Base-by-base conservation (phyloP, 306 rosid genomes). In the Sphenostylis stenocarpa region DNA sequence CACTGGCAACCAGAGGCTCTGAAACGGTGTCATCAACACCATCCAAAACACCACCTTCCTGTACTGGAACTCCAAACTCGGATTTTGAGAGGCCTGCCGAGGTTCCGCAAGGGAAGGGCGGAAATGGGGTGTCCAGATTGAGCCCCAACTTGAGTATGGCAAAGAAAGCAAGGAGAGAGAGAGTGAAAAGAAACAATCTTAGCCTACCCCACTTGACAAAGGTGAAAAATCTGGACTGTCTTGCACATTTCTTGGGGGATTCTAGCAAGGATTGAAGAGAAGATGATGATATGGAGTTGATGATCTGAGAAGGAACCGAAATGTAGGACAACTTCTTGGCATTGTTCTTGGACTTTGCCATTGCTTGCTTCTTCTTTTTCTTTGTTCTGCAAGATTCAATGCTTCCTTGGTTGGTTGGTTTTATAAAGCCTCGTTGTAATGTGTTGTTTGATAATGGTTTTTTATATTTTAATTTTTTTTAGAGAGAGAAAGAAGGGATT, bases 231-330 rank as follows among this genome's bases (percentile, higher is more conserved):
- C 72, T 83, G 68, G 36, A 38, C 44, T 24, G 80, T 81, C 82
- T 86, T 3, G 92, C 76, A 41, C 95, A 80, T 39, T 95, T 95
- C 80, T 92, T 95, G 31, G 93, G 97, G 0, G 96, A 81, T 68
- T 84, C 75, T 24, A 90, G 84, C 0, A 91, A 89, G 5, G 92
- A 89, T 49, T 88, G 95, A 38, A 94, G 72, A 65, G 98, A 94
- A 68, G 97, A 88, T 0, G 97, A 84, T 36, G 98, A 89, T 6
- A 94, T 61, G 47, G 97, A 89, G 61, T 83, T 90, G 80, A 94
- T 94, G 33, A 94, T 88, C 84, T 90, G 97, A 43, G 98, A 92
- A 14, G 98, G 98, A 34, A 95, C 97, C 3, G 98, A 89, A 78
- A 95, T 95, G 92, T 87, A 95, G 0, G 92, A 90, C 3, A 90